Evolutionary conservation across 2,329 filamentous ascomycete genomes (phyloP).

Genomic region (Paecilomyces niveus): DNA sequence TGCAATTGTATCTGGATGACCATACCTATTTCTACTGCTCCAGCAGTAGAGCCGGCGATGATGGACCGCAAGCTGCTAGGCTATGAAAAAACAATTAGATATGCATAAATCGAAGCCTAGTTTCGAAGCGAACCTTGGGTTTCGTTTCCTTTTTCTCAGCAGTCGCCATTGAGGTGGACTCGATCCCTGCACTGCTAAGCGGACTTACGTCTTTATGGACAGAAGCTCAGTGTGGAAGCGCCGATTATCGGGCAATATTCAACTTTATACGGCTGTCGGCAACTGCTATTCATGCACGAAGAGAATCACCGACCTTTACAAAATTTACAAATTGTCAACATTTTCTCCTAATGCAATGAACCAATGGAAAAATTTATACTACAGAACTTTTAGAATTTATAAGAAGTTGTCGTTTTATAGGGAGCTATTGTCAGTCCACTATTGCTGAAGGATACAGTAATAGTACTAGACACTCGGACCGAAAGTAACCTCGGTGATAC

Average conservation of each 20-base stretch:
- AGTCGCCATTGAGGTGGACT: conserved; percentile 21
- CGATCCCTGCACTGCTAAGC: conserved; percentile 5
- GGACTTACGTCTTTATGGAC: conserved; percentile 1
- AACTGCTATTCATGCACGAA: not conserved
- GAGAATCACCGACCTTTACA: not conserved
- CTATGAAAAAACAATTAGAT: conserved; percentile 27
- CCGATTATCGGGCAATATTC: not conserved
- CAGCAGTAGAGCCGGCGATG: conserved; percentile 85
- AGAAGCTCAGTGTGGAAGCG: conserved; percentile 1
- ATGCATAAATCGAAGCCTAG: not conserved
- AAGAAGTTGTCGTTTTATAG: not conserved
- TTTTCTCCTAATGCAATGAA: not conserved
- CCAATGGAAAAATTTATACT: not conserved
- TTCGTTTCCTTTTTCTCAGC: conserved; percentile 26
- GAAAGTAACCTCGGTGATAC: not conserved
- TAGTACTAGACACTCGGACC: not conserved
- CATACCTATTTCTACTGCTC: conserved; percentile 84
- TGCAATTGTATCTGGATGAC: conserved; percentile 12
- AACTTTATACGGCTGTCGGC: not conserved
- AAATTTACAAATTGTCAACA: not conserved
- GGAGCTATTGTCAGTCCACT: not conserved
- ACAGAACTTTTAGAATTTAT: not conserved
- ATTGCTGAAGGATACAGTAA: not conserved
- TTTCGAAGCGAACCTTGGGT: conserved; percentile 27
- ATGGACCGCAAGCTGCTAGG: conserved; percentile 83